Conservation (phyloP, 306 rosid genomes). For the Pyrus betulifolia region DNA sequence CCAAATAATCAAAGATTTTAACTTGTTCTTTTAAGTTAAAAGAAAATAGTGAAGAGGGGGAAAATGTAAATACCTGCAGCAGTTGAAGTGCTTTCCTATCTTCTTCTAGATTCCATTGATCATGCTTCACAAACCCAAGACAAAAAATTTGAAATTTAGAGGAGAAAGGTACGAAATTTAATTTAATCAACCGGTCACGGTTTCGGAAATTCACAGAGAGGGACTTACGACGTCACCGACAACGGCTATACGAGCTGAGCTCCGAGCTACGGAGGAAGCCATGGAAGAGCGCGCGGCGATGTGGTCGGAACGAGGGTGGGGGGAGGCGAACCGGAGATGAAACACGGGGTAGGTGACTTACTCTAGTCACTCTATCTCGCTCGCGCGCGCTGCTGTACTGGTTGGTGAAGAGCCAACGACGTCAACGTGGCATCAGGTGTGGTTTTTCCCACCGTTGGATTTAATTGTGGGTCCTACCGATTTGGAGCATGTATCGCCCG, state of each 20-base stretch:
- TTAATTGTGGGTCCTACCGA: background rate
- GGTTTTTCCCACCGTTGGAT: background rate
- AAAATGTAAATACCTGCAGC: slow-evolving; percentile 35
- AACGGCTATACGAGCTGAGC: slow-evolving; percentile 54
- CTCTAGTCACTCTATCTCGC: background rate
- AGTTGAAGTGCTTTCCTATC: slow-evolving; percentile 70
- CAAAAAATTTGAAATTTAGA: background rate
- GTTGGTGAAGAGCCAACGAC: background rate
- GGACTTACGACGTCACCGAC: slow-evolving; percentile 75
- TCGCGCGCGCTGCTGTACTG: background rate
- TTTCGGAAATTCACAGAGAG: background rate
- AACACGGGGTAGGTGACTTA: slow-evolving; percentile 10
- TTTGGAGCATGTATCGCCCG: background rate
- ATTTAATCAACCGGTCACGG: background rate
- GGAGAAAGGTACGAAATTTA: background rate
- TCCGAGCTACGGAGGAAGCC: slow-evolving; percentile 33
- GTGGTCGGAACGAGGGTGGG: background rate
- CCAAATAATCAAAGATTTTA: background rate
- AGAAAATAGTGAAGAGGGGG: background rate
- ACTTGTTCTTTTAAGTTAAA: background rate
- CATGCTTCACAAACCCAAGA: slow-evolving; percentile 48
- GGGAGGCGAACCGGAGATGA: slow-evolving; percentile 6
- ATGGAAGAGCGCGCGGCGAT: slow-evolving; percentile 33
- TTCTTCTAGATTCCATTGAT: slow-evolving; percentile 67
- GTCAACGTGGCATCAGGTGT: background rate